Evolutionary conservation across 495 filamentous ascomycete species (phyloP).

Genomic region (Poronia punctata): DNA sequence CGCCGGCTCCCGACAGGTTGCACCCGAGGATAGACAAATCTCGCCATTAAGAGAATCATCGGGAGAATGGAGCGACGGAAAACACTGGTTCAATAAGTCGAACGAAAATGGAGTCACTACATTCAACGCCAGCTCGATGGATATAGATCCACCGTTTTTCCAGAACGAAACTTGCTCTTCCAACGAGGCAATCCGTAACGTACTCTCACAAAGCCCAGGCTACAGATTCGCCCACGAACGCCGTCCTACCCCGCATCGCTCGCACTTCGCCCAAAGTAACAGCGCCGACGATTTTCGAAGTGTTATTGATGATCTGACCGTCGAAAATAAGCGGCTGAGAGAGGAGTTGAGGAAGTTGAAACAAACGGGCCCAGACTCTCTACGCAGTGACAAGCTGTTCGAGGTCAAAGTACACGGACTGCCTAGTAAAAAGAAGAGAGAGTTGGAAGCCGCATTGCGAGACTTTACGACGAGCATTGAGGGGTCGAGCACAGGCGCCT

Average conservation of each 20-base stretch:
- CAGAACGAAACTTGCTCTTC: conserved; percentile 40
- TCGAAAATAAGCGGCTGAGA: conserved; percentile 66
- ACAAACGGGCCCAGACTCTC: conserved; percentile 50
- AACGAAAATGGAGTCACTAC: conserved; percentile 33
- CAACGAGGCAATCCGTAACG: conserved; percentile 24
- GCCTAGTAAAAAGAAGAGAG: conserved; percentile 56
- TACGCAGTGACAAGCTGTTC: conserved; percentile 62
- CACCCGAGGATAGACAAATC: not conserved
- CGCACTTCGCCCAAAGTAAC: conserved; percentile 36
- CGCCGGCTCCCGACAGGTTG: not conserved
- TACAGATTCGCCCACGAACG: conserved; percentile 16
- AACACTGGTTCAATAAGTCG: conserved; percentile 41
- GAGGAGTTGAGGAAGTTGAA: conserved; percentile 61
- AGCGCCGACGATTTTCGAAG: conserved; percentile 54
- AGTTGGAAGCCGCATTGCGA: conserved; percentile 63
- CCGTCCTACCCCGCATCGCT: conserved; percentile 16
- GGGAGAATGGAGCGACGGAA: conserved; percentile 33
- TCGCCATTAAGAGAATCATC: conserved; percentile 32
- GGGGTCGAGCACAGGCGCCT: conserved; percentile 30
- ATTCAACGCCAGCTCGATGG: conserved; percentile 29
- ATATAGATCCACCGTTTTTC: conserved; percentile 51
- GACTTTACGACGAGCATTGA: conserved; percentile 56
- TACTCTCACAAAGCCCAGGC: conserved; percentile 12
- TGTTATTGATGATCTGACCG: conserved; percentile 66
- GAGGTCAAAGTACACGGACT: conserved; percentile 69